phyloP scores from a whole-genome alignment of 2,329 filamentous ascomycete species.

The Paramyrothecium sp. region DNA sequence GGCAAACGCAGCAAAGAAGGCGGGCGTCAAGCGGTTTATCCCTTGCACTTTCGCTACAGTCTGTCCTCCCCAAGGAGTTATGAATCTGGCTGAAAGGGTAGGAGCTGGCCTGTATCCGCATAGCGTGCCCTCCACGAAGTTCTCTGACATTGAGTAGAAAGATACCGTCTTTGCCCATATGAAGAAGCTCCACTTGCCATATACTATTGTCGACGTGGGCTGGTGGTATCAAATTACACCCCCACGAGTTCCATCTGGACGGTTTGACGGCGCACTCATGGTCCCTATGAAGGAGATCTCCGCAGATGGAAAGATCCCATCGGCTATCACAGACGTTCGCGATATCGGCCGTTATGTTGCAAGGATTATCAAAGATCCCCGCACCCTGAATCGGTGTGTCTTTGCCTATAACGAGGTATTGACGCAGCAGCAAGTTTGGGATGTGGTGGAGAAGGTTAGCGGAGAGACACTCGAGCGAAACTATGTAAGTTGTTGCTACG shows the following conservation, averaged over 20 bases:
- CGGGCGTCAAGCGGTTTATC: constrained; percentile 50
- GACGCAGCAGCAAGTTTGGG: constrained; percentile 44
- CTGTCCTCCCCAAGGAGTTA: constrained; percentile 31
- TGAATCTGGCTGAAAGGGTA: not conserved
- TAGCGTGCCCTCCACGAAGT: too few species aligned
- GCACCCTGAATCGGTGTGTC: constrained; percentile 53
- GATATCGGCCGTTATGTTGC: constrained; percentile 54
- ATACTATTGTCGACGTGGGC: constrained; percentile 56
- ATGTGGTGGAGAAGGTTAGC: constrained; percentile 42
- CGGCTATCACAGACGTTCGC: constrained; percentile 43
- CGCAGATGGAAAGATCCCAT: constrained; percentile 42
- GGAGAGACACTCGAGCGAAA: constrained; percentile 41
- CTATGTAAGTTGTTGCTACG: constrained; percentile 4
- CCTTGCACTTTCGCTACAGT: constrained; percentile 21
- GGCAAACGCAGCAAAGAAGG: constrained; percentile 44
- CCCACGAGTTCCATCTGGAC: constrained; percentile 24
- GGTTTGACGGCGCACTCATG: constrained; percentile 22
- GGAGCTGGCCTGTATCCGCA: not conserved
- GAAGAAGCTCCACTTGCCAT: constrained; percentile 46
- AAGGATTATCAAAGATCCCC: constrained; percentile 46
- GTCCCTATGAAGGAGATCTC: constrained; percentile 33
- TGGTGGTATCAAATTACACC: constrained; percentile 53
- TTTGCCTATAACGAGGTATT: constrained; percentile 45
- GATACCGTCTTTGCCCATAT: constrained; percentile 49
- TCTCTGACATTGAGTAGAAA: constrained; percentile 30